Evolutionary conservation across 805 yeast species (phyloP).

Genomic region (Danielia oregonensis): DNA sequence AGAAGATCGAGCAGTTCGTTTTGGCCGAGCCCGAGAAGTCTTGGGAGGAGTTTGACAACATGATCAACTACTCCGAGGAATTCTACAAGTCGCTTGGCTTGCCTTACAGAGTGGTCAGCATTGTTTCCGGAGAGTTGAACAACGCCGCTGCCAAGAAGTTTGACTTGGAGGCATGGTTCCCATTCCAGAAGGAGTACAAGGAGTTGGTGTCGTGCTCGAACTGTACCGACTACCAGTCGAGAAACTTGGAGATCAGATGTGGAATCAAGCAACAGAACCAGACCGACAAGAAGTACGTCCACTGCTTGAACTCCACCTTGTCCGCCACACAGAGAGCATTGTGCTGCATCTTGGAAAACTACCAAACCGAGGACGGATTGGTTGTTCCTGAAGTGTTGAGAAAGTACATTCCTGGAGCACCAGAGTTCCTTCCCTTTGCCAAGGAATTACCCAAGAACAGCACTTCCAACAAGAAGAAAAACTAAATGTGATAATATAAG

Average conservation of each 20-base stretch:
- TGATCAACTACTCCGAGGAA: constrained; percentile 88
- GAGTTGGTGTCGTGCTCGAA: constrained; percentile 98
- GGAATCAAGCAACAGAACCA: constrained; percentile 95
- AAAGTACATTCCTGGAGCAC: constrained; percentile 96
- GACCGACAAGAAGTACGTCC: constrained; percentile 95
- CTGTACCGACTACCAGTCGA: constrained; percentile 98
- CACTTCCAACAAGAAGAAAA: constrained; percentile 65
- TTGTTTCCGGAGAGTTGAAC: constrained; percentile 97
- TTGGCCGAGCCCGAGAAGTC: constrained; percentile 97
- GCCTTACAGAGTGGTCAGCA: constrained; percentile 96
- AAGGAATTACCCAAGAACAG: constrained; percentile 94
- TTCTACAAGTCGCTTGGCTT: constrained; percentile 88
- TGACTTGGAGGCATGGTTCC: constrained; percentile 99
- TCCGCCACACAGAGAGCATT: constrained; percentile 98
- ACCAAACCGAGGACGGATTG: constrained; percentile 95
- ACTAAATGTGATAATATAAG: constrained; percentile 12
- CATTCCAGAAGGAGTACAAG: constrained; percentile 97
- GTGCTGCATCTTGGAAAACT: constrained; percentile 95
- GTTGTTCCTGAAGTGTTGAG: constrained; percentile 92
- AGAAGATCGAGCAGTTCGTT: constrained; percentile 95
- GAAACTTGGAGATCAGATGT: constrained; percentile 97
- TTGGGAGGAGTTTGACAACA: constrained; percentile 94
- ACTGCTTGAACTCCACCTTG: constrained; percentile 94
- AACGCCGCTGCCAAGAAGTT: constrained; percentile 99
- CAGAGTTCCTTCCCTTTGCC: constrained; percentile 88